Base-by-base conservation (phyloP, 1,139 yeast species). In the Suhomyces maxii region DNA sequence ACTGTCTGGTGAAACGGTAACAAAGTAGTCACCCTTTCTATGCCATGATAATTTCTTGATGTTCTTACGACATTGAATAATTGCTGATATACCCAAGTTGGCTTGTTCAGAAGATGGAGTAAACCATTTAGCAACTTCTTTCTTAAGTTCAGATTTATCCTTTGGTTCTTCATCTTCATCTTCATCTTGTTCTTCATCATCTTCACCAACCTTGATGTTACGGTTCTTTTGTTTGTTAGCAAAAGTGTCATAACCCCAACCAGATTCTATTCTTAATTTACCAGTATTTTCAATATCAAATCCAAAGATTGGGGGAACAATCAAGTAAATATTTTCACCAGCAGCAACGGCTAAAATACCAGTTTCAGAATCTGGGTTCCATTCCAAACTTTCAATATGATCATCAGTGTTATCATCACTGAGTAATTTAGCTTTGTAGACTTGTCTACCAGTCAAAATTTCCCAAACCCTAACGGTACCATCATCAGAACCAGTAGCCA, bases 381-480 rank as follows among this genome's bases (percentile, higher is more conserved):
- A 93, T 58, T 86, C 89, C 40, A 93, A 71, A 41, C 83, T 73
- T 58, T 90, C 96, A 48, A 93, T 82, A 54, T 86, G 85, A 64
- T 90, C 97, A 48, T 84, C 91, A 14, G 67, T 64, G 54, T 82
- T 80, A 48, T 78, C 80, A 37, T 72, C 73, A 34, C 74, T 77
- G 36, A 83, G 69, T 25, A 87, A 68, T 46, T 74, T 73, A 26
- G 82, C 74, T 52, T 82, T 79, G 78, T 82, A 89, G 42, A 93
- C 87, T 71, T 91, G 95, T 69, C 99, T 83, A 41, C 99, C 99
- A 6, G 98, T 89, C 49, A 90, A 74, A 12, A 90, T 83, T 71
- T 95, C 99, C 99, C 99, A 93, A 14, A 93, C 79, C 58, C 97
- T 79, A n/a, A 93, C 90, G 26, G 91, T 80, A 42, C 97, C 98